A percentile compares a stretch with the other conserved stretches of the same genome.
These are phyloP conservation scores for Aspergillus sp. DNA, from an alignment of 2,329 filamentous ascomycete species.

Conservation along the genomic window DNA sequence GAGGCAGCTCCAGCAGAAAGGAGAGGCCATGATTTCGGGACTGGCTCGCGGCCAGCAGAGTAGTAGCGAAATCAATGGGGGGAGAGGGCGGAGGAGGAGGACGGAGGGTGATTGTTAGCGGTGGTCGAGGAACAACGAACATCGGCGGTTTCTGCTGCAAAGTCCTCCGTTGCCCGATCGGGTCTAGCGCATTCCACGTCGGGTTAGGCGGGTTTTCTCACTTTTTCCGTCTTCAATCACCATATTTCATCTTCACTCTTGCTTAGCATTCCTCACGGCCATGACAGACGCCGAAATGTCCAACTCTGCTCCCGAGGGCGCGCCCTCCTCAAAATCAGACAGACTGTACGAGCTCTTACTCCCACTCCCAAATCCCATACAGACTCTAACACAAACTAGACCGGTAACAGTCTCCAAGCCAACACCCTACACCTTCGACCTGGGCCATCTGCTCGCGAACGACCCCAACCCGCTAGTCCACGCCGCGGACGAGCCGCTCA, in stretches of 20 bases:
- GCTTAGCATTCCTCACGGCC: conserved; percentile 4
- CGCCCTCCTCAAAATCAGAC: conserved; percentile 24
- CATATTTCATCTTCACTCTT: not conserved
- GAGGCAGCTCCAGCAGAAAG: conserved; percentile 52
- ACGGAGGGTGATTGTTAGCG: conserved; percentile 14
- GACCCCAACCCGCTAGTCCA: conserved; percentile 74
- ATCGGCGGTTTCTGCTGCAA: conserved; percentile 4
- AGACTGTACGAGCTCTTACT: conserved; percentile 28
- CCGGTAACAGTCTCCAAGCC: conserved; percentile 66
- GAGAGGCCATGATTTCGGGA: conserved; percentile 44
- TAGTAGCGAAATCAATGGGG: conserved; percentile 16
- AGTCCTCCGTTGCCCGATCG: conserved; percentile 13
- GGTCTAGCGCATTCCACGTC: conserved; percentile 11
- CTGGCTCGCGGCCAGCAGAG: conserved; percentile 23
- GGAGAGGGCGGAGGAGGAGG: conserved; percentile 5
- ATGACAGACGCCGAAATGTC: conserved; percentile 23
- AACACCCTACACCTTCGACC: conserved; percentile 85
- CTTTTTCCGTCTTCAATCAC: not conserved
- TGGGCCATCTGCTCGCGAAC: conserved; percentile 73
- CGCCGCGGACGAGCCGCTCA: conserved; percentile 42
- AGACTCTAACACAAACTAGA: conserved; percentile 13
- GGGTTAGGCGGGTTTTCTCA: not conserved
- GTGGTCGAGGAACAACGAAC: conserved; percentile 4
- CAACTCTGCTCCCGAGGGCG: conserved; percentile 11
- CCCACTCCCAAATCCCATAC: too few relatives aligned